phyloP scores from a whole-genome alignment of 306 rosid genomes.

The Vigna mungo region DNA sequence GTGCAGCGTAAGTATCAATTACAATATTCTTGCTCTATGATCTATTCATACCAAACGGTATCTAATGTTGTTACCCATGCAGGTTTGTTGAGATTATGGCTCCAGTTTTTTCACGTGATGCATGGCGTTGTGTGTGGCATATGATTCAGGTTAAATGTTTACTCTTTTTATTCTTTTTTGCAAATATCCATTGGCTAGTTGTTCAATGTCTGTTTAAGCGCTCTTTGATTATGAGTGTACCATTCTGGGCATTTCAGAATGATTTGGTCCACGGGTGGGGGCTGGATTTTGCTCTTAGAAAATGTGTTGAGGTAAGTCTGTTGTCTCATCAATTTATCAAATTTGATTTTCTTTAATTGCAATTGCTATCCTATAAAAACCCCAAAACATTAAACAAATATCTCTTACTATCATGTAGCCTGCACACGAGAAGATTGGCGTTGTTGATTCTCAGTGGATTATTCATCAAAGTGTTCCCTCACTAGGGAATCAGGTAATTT shows the following conservation, averaged over 20 bases:
- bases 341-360: neutral
- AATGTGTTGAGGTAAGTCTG: conserved; percentile 83
- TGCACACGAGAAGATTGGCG: conserved; percentile 98
- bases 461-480: conserved; percentile 93
- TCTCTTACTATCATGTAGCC: conserved; percentile 62
- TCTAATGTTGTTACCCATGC: conserved; percentile 42
- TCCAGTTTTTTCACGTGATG: conserved; percentile 95
- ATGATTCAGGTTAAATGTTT: conserved; percentile 78
- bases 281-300: conserved; percentile 93
- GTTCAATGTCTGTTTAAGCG: conserved; percentile 25
- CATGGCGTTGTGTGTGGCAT: conserved; percentile 99
- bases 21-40: neutral
- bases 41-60: conserved; percentile 14
- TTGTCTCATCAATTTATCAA: conserved; percentile 22
- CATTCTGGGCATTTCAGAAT: conserved; percentile 62
- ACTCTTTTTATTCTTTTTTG: neutral
- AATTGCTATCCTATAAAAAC: conserved; percentile 1
- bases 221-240: conserved; percentile 21
- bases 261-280: conserved; percentile 99
- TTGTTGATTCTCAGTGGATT: conserved; percentile 98
- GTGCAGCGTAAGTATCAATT: conserved; percentile 83
- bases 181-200: conserved; percentile 8
- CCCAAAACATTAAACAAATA: conserved; percentile 21
- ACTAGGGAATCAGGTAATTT: conserved; percentile 84
- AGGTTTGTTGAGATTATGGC: conserved; percentile 99